Evolutionary conservation across 306 rosid species (phyloP).

Genomic region (Rubus parviflorus): DNA sequence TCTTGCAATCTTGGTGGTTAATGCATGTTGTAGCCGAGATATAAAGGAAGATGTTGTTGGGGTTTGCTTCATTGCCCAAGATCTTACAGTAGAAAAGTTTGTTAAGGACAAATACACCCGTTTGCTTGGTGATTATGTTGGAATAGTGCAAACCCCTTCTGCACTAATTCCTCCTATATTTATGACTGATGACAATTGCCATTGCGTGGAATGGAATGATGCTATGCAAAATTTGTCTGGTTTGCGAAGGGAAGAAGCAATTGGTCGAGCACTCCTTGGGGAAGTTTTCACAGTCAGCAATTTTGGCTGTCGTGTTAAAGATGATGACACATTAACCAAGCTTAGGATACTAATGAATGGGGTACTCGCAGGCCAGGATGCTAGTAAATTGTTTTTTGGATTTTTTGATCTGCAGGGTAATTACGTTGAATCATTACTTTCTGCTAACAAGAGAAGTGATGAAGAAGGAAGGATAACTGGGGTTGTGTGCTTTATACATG

Average conservation of each 20-base stretch:
- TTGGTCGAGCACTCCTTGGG: constrained; percentile 38
- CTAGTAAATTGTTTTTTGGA: constrained; percentile 37
- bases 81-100: constrained; percentile 40
- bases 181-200: constrained; percentile 41
- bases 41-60: constrained; percentile 39
- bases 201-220: constrained; percentile 46
- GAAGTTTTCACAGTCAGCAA: constrained; percentile 39
- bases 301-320: constrained; percentile 45
- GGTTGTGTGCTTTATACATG: constrained; percentile 43
- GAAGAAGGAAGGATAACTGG: constrained; percentile 37
- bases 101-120: constrained; percentile 41
- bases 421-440: constrained; percentile 39
- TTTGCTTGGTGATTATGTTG: constrained; percentile 47
- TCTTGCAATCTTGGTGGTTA: constrained; percentile 39
- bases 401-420: constrained; percentile 36
- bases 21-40: constrained; percentile 47
- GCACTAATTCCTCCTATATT: constrained; percentile 49
- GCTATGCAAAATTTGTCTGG: constrained; percentile 49
- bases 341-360: constrained; percentile 37
- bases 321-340: constrained; percentile 38
- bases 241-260: constrained; percentile 41
- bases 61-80: constrained; percentile 40
- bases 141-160: constrained; percentile 44
- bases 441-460: constrained; percentile 36
- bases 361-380: constrained; percentile 33